Evolutionary conservation across 306 rosid genomes (phyloP).

Genomic region (Spatholobus suberectus): DNA sequence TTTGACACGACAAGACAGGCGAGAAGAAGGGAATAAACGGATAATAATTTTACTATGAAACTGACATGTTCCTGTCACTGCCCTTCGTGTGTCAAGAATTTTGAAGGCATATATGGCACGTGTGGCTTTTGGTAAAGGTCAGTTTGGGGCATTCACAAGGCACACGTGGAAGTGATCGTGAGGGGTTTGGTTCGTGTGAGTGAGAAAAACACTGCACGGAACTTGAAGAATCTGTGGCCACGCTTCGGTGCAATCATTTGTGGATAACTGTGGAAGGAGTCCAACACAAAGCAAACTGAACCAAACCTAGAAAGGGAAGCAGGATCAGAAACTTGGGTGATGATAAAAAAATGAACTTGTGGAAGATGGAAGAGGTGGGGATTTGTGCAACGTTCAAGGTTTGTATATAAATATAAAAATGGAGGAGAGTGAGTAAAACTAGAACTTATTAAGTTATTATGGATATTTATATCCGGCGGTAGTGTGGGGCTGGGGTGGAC

Average conservation of each 20-base stretch:
- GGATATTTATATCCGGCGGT: not conserved
- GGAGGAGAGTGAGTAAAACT: not conserved
- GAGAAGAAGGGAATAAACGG: constrained; percentile 6
- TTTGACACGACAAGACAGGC: constrained; percentile 40
- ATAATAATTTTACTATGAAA: constrained; percentile 18
- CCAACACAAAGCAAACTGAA: not conserved
- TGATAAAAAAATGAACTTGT: not conserved
- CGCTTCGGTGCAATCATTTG: constrained; percentile 40
- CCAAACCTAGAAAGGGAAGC: not conserved
- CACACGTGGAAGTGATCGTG: not conserved
- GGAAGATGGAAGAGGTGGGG: not conserved
- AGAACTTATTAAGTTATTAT: not conserved
- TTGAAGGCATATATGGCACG: constrained; percentile 19
- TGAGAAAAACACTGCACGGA: constrained; percentile 57
- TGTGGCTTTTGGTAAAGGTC: constrained; percentile 26
- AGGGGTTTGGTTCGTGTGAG: too few relatives aligned
- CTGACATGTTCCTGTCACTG: constrained; percentile 25
- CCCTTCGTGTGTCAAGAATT: constrained; percentile 18
- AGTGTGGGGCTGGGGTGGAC: not conserved
- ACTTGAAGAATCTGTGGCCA: constrained; percentile 67
- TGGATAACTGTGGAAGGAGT: constrained; percentile 22
- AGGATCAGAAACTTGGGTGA: not conserved
- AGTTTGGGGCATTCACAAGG: constrained; percentile 43
- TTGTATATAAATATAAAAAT: not conserved
- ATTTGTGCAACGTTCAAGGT: too few relatives aligned